Evolutionary conservation across 805 yeast genomes (phyloP).

Genomic region (Nakazawaea peltata): DNA sequence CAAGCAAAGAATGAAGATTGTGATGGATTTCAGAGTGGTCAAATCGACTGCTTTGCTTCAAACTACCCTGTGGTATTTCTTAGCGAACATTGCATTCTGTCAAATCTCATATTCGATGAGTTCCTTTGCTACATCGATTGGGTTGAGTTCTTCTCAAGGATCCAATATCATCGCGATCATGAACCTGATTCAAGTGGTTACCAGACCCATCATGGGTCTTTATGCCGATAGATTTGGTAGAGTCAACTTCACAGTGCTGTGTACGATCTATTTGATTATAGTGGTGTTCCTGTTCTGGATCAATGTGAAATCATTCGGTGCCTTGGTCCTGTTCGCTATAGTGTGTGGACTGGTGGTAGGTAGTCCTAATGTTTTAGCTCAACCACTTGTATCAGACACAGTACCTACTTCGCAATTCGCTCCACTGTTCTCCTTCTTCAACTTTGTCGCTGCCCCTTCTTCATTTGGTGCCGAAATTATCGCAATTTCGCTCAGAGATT

Average conservation of each 20-base stretch:
- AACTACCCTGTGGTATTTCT: conserved; percentile 20
- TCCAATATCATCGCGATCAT: conserved; percentile 36
- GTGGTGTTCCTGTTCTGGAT: conserved; percentile 38
- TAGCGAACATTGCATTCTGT: conserved; percentile 30
- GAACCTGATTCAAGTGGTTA: conserved; percentile 39
- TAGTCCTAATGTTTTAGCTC: conserved; percentile 25
- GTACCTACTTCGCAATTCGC: conserved; percentile 19
- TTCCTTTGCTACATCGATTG: conserved; percentile 38
- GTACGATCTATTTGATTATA: conserved; percentile 25
- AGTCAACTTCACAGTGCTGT: conserved; percentile 30
- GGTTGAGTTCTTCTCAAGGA: conserved; percentile 34
- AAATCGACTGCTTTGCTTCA: conserved; percentile 13
- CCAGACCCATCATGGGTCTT: conserved; percentile 40
- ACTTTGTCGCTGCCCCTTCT: conserved; percentile 19
- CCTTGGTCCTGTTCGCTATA: conserved; percentile 31
- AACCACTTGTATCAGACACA: conserved; percentile 21
- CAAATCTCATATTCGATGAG: conserved; percentile 38
- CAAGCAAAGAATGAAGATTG: conserved; percentile 9
- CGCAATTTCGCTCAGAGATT: conserved; percentile 17
- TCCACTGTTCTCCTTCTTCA: conserved; percentile 20
- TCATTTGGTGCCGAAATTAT: conserved; percentile 21
- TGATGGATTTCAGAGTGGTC: conserved; percentile 13
- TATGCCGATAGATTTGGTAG: conserved; percentile 38
- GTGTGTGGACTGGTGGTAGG: conserved; percentile 38
- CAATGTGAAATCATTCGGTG: conserved; percentile 21